phyloP scores from a whole-genome alignment of 2,329 filamentous ascomycete genomes.

The Fusarium mundagurra region DNA sequence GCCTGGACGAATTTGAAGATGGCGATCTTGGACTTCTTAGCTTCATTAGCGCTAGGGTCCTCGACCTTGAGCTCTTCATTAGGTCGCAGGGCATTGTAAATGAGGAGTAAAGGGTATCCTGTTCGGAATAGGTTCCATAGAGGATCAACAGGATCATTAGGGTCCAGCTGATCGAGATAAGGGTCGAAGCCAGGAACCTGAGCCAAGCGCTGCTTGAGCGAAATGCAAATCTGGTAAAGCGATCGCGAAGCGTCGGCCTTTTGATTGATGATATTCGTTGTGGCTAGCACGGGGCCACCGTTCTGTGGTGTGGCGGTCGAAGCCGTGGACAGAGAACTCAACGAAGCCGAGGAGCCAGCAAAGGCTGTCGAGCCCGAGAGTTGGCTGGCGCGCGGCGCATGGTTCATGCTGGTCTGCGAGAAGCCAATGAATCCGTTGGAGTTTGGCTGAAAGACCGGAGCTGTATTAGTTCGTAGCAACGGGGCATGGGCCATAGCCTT shows the following conservation, averaged over 20 bases:
- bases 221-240: slow-evolving; percentile 94
- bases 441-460: slow-evolving; percentile 62
- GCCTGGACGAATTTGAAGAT: slow-evolving; percentile 94
- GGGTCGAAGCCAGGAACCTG: slow-evolving; percentile 85
- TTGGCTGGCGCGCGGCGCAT: slow-evolving; percentile 67
- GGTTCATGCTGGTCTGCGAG: slow-evolving; percentile 60
- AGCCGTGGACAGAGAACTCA: slow-evolving; percentile 59
- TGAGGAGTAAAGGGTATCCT: slow-evolving; percentile 83
- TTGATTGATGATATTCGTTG: slow-evolving; percentile 96
- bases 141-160: slow-evolving; percentile 82
- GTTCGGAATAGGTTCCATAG: slow-evolving; percentile 88
- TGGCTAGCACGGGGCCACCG: slow-evolving; percentile 75
- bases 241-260: slow-evolving; percentile 91
- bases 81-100: slow-evolving; percentile 88
- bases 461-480: slow-evolving; percentile 67
- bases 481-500: slow-evolving; percentile 68
- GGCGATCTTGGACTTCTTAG: slow-evolving; percentile 84
- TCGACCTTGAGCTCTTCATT: slow-evolving; percentile 74
- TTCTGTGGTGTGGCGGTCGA: slow-evolving; percentile 57
- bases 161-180: slow-evolving; percentile 77
- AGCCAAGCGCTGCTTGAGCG: slow-evolving; percentile 81
- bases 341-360: slow-evolving; percentile 62
- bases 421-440: slow-evolving; percentile 58
- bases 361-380: slow-evolving; percentile 69
- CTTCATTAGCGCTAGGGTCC: slow-evolving; percentile 67